Evolutionary conservation across 305 asterid genomes (phyloP), one percentile per base, ranked within the genome.

Genomic region (Solanum hybrid): DNA sequence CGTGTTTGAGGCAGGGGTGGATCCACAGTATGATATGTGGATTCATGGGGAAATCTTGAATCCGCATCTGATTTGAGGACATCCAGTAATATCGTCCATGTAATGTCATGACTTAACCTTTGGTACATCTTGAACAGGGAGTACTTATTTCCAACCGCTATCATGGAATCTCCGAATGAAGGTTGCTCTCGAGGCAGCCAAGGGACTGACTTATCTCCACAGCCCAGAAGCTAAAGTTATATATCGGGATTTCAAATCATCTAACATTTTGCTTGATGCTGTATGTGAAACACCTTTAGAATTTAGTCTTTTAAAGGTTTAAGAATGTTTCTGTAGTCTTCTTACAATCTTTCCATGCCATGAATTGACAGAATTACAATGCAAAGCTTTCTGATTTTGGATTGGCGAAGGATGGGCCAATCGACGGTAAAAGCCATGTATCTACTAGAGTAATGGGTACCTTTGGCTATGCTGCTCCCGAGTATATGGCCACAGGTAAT

Each of bases 341-440:
- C 31, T 65, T 22, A 87, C 51, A 1, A 8, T 72, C 33, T 86
- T 29, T 77, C 37, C 24, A 6, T 14, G 38, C 17, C 31, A 41
- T 29, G 12, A 79, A 77, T 31, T 87, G 51, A 38, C 92, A 91
- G 92, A 89, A 89, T 15, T 91, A 91, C 91, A 91, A 91, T 65
- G 92, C 92, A 4, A 91, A 91, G 65, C 92, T 89, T 89, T 91
- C 92, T 33, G 92, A 91, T 87, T 91, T 91, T 79, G 92, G 92
- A 76, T 81, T 91, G 79, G 92, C 92, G 0, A 91, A 91, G 88
- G 92, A 91, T 91, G 91, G 91, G 14, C 91, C 92, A 33, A 51
- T 86, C 7, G 92, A 91, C 29, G 92, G 92, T 31, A 29, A 91
- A 70, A 91, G 91, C 84, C 90, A 91, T 65, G 92, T 91, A n/a